Conservation (phyloP, 1,284 basidiomycete genomes). For the Apiotrichum sp. region DNA sequence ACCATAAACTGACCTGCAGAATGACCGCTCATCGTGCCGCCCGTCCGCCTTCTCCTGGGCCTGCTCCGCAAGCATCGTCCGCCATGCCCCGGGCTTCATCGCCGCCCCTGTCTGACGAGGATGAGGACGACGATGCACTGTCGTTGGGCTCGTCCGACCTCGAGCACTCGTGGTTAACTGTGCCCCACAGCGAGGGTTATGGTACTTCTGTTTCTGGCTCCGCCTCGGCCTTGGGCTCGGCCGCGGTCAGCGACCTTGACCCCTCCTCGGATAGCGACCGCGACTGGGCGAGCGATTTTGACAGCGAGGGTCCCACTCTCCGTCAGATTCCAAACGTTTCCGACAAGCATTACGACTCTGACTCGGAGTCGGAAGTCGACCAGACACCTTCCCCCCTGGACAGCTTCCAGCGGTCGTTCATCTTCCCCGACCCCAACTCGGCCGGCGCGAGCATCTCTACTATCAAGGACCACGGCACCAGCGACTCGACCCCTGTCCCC, state of each 20-base stretch:
- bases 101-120: not conserved
- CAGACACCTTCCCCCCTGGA: not conserved
- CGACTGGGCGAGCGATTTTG: constrained; percentile 6
- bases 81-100: not conserved
- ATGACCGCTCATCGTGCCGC: constrained; percentile 1
- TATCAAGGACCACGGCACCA: not conserved
- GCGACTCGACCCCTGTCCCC: constrained; percentile 3
- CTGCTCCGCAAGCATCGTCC: not conserved
- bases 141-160: constrained; percentile 11
- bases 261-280: constrained; percentile 1
- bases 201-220: not conserved
- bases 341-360: not conserved
- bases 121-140: constrained; percentile 10
- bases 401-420: constrained; percentile 14
- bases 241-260: constrained; percentile 9
- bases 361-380: not conserved
- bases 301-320: constrained; percentile 6
- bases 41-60: not conserved
- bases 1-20: not conserved
- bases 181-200: not conserved
- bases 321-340: not conserved
- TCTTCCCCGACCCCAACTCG: constrained; percentile 17
- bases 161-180: constrained; percentile 11
- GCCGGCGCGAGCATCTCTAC: constrained; percentile 1
- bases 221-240: constrained; percentile 10